phyloP scores from a whole-genome alignment of 345 rosid genomes.

The Brassica napus region DNA sequence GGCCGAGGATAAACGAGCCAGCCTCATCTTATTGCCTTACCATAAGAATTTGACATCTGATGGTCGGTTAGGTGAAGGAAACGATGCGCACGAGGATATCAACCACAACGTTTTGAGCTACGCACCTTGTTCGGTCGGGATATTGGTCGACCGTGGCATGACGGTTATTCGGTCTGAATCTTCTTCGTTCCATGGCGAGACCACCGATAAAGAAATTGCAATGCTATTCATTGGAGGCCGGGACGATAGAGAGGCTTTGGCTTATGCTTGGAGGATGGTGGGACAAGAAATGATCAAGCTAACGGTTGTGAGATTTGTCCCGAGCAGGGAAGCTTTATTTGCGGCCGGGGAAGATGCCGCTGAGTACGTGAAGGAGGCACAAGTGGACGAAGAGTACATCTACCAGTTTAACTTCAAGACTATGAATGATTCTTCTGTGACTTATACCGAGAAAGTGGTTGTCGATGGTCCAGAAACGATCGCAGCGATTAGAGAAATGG shows the following conservation, averaged over 20 bases:
- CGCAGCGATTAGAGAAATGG: constrained; percentile 38
- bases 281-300: constrained; percentile 36
- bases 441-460: constrained; percentile 46
- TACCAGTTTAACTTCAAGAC: constrained; percentile 53
- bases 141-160: constrained; percentile 59
- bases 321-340: constrained; percentile 17
- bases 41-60: constrained; percentile 38
- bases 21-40: constrained; percentile 59
- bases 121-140: constrained; percentile 62
- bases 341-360: background rate
- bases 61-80: constrained; percentile 45
- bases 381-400: constrained; percentile 44
- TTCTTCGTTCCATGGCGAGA: constrained; percentile 12
- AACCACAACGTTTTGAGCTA: constrained; percentile 49
- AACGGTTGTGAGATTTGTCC: constrained; percentile 52
- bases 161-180: constrained; percentile 21
- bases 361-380: constrained; percentile 32
- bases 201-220: constrained; percentile 11
- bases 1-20: constrained; percentile 59
- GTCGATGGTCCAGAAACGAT: constrained; percentile 48
- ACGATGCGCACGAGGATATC: constrained; percentile 39
- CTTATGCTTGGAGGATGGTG: constrained; percentile 64
- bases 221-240: constrained; percentile 60
- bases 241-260: constrained; percentile 71
- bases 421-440: constrained; percentile 29